Conservation (phyloP, 164 flowering plant genomes). For the Warburgia ugandensis region DNA sequence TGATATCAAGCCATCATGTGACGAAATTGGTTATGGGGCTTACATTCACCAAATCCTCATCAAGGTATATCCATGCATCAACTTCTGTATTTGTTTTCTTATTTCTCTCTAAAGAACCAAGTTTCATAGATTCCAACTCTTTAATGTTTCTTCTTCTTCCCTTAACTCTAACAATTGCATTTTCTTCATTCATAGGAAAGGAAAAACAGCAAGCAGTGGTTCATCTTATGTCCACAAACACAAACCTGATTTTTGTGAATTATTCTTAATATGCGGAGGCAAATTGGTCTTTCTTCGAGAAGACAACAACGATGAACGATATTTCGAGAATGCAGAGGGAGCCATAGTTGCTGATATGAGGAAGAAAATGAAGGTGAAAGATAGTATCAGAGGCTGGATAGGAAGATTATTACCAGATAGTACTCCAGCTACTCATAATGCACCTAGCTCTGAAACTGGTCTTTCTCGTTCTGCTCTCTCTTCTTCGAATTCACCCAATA, state of each 20-base stretch:
- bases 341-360: slow-evolving; percentile 14
- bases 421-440: no score
- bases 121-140: neutral
- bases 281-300: slow-evolving; percentile 36
- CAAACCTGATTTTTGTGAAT: slow-evolving; percentile 50
- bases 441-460: neutral
- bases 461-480: neutral
- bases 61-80: slow-evolving; percentile 22
- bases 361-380: slow-evolving; percentile 24
- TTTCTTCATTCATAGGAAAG: slow-evolving; percentile 28
- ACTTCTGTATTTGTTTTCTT: neutral
- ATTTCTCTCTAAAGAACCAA: neutral
- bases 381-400: slow-evolving; percentile 29
- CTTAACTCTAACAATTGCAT: neutral
- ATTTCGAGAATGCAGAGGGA: slow-evolving; percentile 40
- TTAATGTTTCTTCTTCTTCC: neutral
- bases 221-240: slow-evolving; percentile 39
- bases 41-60: slow-evolving; percentile 41
- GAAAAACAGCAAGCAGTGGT: slow-evolving; percentile 41
- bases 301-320: slow-evolving; percentile 32
- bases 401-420: slow-evolving; percentile 27
- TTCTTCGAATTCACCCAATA: neutral
- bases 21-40: slow-evolving; percentile 59
- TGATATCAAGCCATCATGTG: slow-evolving; percentile 34
- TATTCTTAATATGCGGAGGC: slow-evolving; percentile 47